phyloP scores from a whole-genome alignment of 2,329 filamentous ascomycete species.

The Aspergillus novofumigatus region DNA sequence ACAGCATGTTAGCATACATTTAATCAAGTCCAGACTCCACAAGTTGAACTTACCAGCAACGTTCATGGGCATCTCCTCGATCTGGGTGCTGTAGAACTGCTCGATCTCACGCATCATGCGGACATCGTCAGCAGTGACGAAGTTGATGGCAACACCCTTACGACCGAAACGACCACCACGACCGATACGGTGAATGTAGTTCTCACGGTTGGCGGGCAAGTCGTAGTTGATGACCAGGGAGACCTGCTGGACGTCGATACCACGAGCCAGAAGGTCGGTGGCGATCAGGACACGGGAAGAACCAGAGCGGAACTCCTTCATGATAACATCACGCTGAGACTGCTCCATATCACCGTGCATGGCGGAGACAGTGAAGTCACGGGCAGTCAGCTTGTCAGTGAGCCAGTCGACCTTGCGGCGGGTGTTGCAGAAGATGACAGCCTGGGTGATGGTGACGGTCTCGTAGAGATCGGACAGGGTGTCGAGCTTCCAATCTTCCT shows the following conservation, averaged over 20 bases:
- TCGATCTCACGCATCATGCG: slow-evolving; percentile 99
- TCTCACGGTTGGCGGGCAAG: slow-evolving; percentile 96
- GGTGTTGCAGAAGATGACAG: slow-evolving; percentile 99
- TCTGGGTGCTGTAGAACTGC: slow-evolving; percentile 99
- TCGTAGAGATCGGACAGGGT: slow-evolving; percentile 98
- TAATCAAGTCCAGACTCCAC: neutral
- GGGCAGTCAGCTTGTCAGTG: slow-evolving; percentile 96
- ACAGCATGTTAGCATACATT: neutral
- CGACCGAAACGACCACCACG: slow-evolving; percentile 99
- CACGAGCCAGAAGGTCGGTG: slow-evolving; percentile 95
- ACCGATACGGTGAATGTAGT: slow-evolving; percentile 99
- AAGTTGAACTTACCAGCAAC: slow-evolving; percentile 54
- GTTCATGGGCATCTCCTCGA: slow-evolving; percentile 99
- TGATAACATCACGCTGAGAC: slow-evolving; percentile 95
- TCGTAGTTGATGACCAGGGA: slow-evolving; percentile 99
- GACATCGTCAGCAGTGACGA: slow-evolving; percentile 97
- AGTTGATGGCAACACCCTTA: slow-evolving; percentile 99
- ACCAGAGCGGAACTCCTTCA: slow-evolving; percentile 99
- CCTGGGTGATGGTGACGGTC: slow-evolving; percentile 98
- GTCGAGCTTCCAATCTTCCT: slow-evolving; percentile 99
- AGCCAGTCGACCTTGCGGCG: slow-evolving; percentile 99
- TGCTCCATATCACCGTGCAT: slow-evolving; percentile 99
- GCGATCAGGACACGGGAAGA: slow-evolving; percentile 98
- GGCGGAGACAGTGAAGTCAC: slow-evolving; percentile 98
- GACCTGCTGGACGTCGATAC: slow-evolving; percentile 99